These are phyloP conservation scores for Apiotrichum veenhuisii DNA, from an alignment of 1,284 basidiomycete species.

Conservation along the genomic window DNA sequence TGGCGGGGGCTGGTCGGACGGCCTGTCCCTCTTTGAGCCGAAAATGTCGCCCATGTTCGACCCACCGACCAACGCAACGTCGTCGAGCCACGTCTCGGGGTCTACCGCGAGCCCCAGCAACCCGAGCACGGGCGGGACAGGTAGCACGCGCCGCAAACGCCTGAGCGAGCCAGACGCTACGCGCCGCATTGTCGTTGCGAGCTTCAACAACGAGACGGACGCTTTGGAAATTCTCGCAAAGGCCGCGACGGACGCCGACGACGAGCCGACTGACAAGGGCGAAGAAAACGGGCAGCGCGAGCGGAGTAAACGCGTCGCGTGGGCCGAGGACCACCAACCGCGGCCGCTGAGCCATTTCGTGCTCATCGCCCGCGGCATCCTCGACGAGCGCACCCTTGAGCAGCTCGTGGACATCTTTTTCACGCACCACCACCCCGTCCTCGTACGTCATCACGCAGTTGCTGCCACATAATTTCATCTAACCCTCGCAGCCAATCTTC, in stretches of 20 bases:
- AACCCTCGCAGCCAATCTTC: constrained; percentile 42
- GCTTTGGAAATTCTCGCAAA: constrained; percentile 49
- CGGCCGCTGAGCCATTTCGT: constrained; percentile 33
- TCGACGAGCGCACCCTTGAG: constrained; percentile 34
- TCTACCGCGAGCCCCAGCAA: constrained; percentile 20
- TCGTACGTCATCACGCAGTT: constrained; percentile 29
- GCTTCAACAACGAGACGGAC: constrained; percentile 50
- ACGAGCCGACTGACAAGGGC: constrained; percentile 16
- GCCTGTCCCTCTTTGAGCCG: constrained; percentile 1
- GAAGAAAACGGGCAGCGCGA: not conserved
- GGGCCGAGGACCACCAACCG: constrained; percentile 17
- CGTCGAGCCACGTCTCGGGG: constrained; percentile 24
- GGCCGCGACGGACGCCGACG: constrained; percentile 41
- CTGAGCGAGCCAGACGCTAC: constrained; percentile 30
- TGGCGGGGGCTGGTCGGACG: not conserved
- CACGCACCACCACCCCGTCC: constrained; percentile 43
- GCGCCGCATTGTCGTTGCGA: constrained; percentile 44
- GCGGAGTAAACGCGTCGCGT: constrained; percentile 16
- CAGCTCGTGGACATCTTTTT: constrained; percentile 45
- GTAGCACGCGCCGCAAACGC: constrained; percentile 5
- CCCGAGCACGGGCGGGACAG: constrained; percentile 9
- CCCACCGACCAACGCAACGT: constrained; percentile 15
- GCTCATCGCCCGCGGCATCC: constrained; percentile 40
- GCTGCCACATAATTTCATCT: not conserved
- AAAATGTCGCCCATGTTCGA: constrained; percentile 19